Conservation (phyloP, 345 rosid species). For the Camelina neglecta region DNA sequence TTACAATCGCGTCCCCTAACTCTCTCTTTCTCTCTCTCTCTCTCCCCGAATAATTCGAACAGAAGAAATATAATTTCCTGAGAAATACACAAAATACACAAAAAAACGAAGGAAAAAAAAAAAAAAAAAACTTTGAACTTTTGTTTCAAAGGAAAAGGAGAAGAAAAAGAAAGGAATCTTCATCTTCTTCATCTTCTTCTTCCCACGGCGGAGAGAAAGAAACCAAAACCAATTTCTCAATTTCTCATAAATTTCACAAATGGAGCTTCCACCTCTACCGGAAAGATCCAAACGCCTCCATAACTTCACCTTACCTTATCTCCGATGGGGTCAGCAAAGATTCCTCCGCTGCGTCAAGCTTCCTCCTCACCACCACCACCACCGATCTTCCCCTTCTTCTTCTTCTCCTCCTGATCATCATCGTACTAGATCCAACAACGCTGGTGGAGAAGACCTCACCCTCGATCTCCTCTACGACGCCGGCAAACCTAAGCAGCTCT, state of each 20-base stretch:
- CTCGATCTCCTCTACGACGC: constrained; percentile 34
- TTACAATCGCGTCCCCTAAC: constrained; percentile 36
- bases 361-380: constrained; percentile 8
- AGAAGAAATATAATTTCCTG: background rate
- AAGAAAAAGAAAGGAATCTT: background rate
- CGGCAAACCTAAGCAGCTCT: constrained; percentile 43
- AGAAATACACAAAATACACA: constrained; percentile 37
- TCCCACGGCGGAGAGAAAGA: constrained; percentile 21
- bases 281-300: constrained; percentile 63
- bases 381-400: constrained; percentile 35
- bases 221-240: background rate
- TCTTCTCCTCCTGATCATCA: constrained; percentile 45
- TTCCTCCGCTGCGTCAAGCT: constrained; percentile 57
- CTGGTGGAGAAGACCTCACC: constrained; percentile 18
- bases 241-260: constrained; percentile 1
- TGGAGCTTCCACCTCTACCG: constrained; percentile 43
- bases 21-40: background rate
- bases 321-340: constrained; percentile 63
- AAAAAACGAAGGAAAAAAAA: background rate
- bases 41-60: constrained; percentile 30
- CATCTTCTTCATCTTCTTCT: background rate
- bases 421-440: constrained; percentile 27
- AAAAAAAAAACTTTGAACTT: constrained; percentile 39
- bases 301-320: constrained; percentile 62
- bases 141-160: constrained; percentile 38